Evolutionary conservation across 2,329 filamentous ascomycete species (phyloP), one percentile per base, ranked within the genome.

Genomic region (Ploettnerulaceae sp.): DNA sequence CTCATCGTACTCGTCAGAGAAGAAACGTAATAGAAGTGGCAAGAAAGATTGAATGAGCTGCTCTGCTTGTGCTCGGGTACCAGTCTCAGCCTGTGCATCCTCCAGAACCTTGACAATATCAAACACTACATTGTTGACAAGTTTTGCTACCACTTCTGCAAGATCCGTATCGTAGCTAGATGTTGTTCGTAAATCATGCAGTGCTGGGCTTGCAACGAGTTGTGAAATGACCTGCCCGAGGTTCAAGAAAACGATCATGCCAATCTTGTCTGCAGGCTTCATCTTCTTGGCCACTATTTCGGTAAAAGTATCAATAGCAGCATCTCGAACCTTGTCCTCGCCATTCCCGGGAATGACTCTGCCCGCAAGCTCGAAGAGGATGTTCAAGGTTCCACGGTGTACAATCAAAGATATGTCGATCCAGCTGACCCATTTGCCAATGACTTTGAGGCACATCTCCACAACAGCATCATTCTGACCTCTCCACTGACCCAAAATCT

Each of bases 221-320:
- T 95, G 87, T 26, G 82, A 79, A 42, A 97, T 83, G 57, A 98
- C 89, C 40, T 85, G 82, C 52, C 83, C 81, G 29, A 98, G 75
- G 64, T 93, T 95, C 55, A 98, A 77, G 66, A 95, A 95, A 18
- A 81, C 73, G 57, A 98, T 94, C 74, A 98, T 82, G 60, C 94
- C 85, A 59, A 95, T 84, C 75, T 98, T 98, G 71, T 97, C 91
- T 28, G 79, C 74, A 1, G 89, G 76, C 60, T 88, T 89, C 93
- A 98, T 98, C 74, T 97, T 97, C 76, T 98, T 98, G 66, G 84
- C 86, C 48, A 95, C 87, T 57, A 95, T 95, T 69, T 98, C 91
- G 4, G 89, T 95, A 63, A 98, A 85, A 21, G 93, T 89, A 61
- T 96, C 89, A 58, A 97, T 89, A 42, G 93, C 91, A 14, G 89